Base-by-base conservation (phyloP, 1,139 yeast genomes). In the Candida neerlandica region DNA sequence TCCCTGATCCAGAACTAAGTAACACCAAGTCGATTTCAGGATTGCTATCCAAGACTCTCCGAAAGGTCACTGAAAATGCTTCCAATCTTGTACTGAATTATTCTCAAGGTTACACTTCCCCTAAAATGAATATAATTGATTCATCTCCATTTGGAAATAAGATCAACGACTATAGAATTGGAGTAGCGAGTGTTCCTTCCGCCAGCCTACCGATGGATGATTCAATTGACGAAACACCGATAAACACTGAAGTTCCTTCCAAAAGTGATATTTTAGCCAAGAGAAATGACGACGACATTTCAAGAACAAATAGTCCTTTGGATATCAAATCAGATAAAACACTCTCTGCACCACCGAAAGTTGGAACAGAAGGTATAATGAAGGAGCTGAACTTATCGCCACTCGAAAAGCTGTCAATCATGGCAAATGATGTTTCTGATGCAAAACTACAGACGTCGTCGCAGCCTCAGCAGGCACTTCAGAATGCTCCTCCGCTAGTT, bases 1-100 rank as follows among this genome's bases (percentile, higher is more conserved):
- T 75, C 10, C 77, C 80, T 4, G 80, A 76, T 56, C 80, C 80
- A 1, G 75, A 75, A 51, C 60, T 63, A 35, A 71, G 70, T 23
- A 61, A 61, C 37, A 53, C 66, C 44, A 65, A 62, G 53, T 68
- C 70, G 9, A 62, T 73, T 9, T 61, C 70, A 6, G 64, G 68
- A 10, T 63, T 76, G 35, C 61, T 76, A 54, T 61, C 77, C 38
- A 70, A 66, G 44, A 76, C 81, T 0, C 58, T 76, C n/a, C 63
- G 78, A 33, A 68, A 76, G 50, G 80, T 76, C 26, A 76, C 80
- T 38, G 70, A 68, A 50, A 76, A 75, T 57, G 81, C 80, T 9
- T 65, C 78, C 21, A 61, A 65, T 48, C 64, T 75, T 47, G 78
- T 75, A 5, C 71, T 62, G 49, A 65, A 63, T 45, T 73, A 72